These are phyloP conservation scores for Akanthomyces dipterigenus DNA, from an alignment of 2,329 filamentous ascomycete species.

Conservation along the genomic window DNA sequence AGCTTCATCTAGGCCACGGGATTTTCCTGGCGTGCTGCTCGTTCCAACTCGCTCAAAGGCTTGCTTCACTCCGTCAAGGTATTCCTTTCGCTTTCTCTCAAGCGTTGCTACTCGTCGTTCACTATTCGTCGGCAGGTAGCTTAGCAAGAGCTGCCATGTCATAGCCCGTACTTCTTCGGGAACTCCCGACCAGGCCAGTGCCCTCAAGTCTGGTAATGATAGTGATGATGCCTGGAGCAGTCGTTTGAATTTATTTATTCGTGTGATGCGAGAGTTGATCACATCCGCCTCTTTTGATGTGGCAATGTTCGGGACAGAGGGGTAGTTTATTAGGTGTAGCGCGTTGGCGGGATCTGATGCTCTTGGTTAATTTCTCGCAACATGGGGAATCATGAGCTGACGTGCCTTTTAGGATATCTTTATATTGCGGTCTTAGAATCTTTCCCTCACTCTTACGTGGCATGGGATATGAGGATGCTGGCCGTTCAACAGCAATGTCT, in stretches of 20 bases:
- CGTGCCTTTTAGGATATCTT: conserved; percentile 76
- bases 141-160: conserved; percentile 96
- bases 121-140: conserved; percentile 94
- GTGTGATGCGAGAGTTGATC: conserved; percentile 77
- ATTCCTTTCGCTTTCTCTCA: conserved; percentile 93
- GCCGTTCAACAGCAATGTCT: conserved; percentile 88
- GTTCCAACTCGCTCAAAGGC: conserved; percentile 60
- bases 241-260: conserved; percentile 98
- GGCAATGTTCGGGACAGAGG: conserved; percentile 64
- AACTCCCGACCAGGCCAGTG: conserved; percentile 88
- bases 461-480: conserved; percentile 74
- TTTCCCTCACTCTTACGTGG: conserved; percentile 89
- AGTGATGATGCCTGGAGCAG: conserved; percentile 90
- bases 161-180: conserved; percentile 94
- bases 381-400: not conserved
- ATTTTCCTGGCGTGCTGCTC: conserved; percentile 34
- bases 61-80: conserved; percentile 80
- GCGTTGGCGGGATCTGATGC: conserved; percentile 77
- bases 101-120: conserved; percentile 84
- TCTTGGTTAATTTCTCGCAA: conserved; percentile 14
- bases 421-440: conserved; percentile 93
- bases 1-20: conserved; percentile 80
- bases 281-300: conserved; percentile 78
- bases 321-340: conserved; percentile 87
- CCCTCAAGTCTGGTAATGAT: conserved; percentile 72